Base-by-base conservation (phyloP, 805 yeast genomes). In the Wickerhamiella kazuoi region DNA sequence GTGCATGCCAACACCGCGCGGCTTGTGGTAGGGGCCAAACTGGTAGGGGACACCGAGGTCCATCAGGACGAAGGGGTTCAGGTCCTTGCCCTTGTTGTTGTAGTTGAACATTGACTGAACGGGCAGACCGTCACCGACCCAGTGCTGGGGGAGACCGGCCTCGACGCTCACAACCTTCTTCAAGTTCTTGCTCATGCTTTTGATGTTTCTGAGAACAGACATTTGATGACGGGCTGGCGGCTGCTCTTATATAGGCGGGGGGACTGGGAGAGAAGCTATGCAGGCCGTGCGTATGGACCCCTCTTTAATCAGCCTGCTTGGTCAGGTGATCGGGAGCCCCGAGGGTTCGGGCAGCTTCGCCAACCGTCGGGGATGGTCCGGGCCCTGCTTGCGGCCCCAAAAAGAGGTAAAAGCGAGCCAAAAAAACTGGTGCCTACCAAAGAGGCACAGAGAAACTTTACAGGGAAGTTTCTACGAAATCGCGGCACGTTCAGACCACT, bases 1-100 rank as follows among this genome's bases (percentile, higher is more conserved):
- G 50, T 79, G 90, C 34, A 41, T 29, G 3, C 38, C 43, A 4
- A 41, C 39, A 20, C 43, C 43, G 17, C 35, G 35, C 9, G 38
- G 36, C 21, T 24, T 23, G 7, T 20, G 17, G 21, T 16, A 15
- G 16, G 43, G 38, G 35, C 30, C 40, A 28, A 41, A 41, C 17
- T 35, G 24, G 23, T 34, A 17, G 24, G 43, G 43, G 3, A 35
- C 36, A 13, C 24, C 41, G 30, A 36, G 33, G 38, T 41, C 43
- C 16, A 37, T n/a, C 24, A 37, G 32, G 11, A 41, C 30, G 34
- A 41, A 41, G 13, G 43, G 43, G 35, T 41, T 41, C 20, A 41
- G 36, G 13, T 15, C 7, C 18, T 21, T 20, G 15, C 41, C 43
- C 28, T 32, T 23, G 34, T 9, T 31, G 30, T 34, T 19, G 34